Conservation (phyloP, 352 stramenopile species). For the Phytopythium ostracodes region DNA sequence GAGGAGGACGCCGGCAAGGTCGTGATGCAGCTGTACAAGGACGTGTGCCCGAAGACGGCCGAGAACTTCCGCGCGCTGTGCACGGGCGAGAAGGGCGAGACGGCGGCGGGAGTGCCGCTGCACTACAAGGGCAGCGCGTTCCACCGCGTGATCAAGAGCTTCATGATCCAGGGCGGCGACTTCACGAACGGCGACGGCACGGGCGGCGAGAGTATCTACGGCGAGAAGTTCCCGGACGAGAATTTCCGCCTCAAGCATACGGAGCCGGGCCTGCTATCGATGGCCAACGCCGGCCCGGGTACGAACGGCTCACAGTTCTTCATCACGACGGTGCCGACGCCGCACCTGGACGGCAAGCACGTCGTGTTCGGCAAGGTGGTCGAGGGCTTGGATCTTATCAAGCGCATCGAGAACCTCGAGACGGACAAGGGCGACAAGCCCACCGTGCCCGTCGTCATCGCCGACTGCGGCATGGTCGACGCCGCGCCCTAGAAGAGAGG, state of each 20-base stretch:
- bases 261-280: constrained; percentile 92
- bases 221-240: constrained; percentile 95
- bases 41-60: constrained; percentile 95
- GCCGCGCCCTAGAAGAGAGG: background rate
- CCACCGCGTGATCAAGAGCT: constrained; percentile 96
- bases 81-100: constrained; percentile 96
- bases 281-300: constrained; percentile 95
- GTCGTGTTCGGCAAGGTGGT: constrained; percentile 96
- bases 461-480: constrained; percentile 92
- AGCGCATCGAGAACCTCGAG: constrained; percentile 89
- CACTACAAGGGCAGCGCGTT: constrained; percentile 98
- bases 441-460: constrained; percentile 89
- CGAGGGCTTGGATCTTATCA: constrained; percentile 90
- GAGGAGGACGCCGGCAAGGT: constrained; percentile 86
- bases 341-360: constrained; percentile 98
- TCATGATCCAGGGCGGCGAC: constrained; percentile 95
- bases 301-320: constrained; percentile 99
- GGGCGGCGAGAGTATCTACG: constrained; percentile 93
- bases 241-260: constrained; percentile 98
- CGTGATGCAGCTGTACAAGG: constrained; percentile 96
- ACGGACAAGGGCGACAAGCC: constrained; percentile 92
- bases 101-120: constrained; percentile 78
- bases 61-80: constrained; percentile 99
- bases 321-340: constrained; percentile 91
- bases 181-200: constrained; percentile 96